Evolutionary conservation across 305 asterid species (phyloP), one percentile per base, ranked within the genome.

Genomic region (Coffea humblotiana): DNA sequence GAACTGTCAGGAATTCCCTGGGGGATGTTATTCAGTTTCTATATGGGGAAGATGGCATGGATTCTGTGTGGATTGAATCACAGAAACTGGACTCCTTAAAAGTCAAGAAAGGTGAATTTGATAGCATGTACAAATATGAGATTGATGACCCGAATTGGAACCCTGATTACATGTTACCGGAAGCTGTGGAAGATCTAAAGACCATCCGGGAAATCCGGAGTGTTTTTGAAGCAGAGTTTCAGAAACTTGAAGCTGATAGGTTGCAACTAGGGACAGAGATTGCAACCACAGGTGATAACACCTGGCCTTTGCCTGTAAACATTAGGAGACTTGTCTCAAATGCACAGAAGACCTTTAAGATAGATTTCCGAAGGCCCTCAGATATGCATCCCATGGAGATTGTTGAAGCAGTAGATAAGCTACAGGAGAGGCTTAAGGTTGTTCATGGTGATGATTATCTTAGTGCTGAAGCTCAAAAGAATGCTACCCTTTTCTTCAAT

Each of bases 351-450:
- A 96, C 99, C 48, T 96, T 96, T 78, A 94, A 90, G 86, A 97
- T 96, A 85, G 99, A 96, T 86, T 91, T 88, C 76, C 91, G 99
- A 40, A 91, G 98, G 85, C 97, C 97, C 51, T 96, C 99, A 49
- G 97, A 94, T 85, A 92, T 96, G 97, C 98, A 96, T 77, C 99
- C 99, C 25, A 91, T 96, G 98, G 98, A 96, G 94, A 92, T 96
- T 25, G 98, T 96, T 82, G 99, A 96, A 88, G 96, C 98, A 74
- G 98, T 96, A 79, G 99, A 96, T 84, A 96, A 96, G 90, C 88
- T 96, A 70, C 98, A 94, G 83, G 99, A 96, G 83, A 88, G 97
- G 88, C 97, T 96, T 68, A 94, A 93, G 89, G 99, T 96, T 76
- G 99, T 96, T 29, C 97, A 92, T 68, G 99, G 99, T 72, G 98